Evolutionary conservation across 352 stramenopile species (phyloP).

Genomic region (Achlya hypogyna): DNA sequence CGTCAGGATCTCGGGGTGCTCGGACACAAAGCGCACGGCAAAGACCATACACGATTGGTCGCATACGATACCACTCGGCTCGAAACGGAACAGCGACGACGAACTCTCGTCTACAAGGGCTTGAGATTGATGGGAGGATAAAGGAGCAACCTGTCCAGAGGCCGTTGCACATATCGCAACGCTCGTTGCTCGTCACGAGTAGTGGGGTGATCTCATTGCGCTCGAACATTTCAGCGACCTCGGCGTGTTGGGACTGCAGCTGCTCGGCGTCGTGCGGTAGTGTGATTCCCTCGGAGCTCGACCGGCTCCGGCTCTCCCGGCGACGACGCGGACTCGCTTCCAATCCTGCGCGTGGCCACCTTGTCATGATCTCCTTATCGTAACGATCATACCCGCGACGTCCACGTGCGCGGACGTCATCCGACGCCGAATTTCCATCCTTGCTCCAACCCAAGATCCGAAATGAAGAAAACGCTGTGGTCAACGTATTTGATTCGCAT

Average conservation of each 20-base stretch:
- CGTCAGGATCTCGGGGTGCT: conserved; percentile 3
- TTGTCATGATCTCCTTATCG: no score
- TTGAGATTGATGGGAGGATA: background rate
- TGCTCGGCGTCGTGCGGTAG: background rate
- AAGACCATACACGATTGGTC: conserved; percentile 15
- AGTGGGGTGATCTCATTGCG: conserved; percentile 15
- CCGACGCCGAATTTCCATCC: background rate
- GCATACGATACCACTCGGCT: conserved; percentile 13
- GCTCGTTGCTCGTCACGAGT: background rate
- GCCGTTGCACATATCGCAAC: conserved; percentile 17
- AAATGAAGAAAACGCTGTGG: background rate
- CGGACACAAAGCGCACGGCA: conserved; percentile 2
- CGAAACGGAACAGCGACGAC: conserved; percentile 13
- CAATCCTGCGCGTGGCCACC: no score
- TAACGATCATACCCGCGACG: background rate
- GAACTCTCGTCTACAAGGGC: conserved; percentile 10
- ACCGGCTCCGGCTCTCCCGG: background rate
- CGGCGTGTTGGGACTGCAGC: conserved; percentile 4
- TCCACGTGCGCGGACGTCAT: background rate
- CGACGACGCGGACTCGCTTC: background rate
- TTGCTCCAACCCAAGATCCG: background rate
- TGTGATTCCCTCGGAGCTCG: background rate
- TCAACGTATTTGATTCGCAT: background rate
- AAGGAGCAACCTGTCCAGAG: conserved; percentile 18
- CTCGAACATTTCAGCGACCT: conserved; percentile 16